Conservation (phyloP, 805 yeast species). For the Candida verbasci region DNA sequence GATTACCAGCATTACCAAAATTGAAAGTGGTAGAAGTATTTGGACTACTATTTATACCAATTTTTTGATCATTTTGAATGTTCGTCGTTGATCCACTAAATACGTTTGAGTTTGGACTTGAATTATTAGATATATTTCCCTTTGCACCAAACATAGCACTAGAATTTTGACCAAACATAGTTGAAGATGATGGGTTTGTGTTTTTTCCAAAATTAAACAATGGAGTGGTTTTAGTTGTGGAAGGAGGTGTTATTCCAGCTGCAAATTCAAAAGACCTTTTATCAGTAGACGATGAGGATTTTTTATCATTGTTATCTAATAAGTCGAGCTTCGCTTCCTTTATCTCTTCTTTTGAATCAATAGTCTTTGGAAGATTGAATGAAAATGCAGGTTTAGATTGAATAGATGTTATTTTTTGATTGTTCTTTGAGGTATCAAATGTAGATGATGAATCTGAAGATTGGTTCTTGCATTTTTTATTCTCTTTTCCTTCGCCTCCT, state of each 20-base stretch:
- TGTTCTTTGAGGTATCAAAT: background rate
- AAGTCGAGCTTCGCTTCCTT: background rate
- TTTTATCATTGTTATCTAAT: background rate
- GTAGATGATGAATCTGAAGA: background rate
- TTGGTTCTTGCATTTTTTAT: background rate
- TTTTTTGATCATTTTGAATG: background rate
- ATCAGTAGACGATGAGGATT: background rate
- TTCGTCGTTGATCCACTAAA: background rate
- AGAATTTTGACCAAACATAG: background rate
- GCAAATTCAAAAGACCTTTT: conserved; percentile 10
- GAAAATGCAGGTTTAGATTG: conserved; percentile 8
- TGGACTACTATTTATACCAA: conserved; percentile 1
- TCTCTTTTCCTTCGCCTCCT: background rate
- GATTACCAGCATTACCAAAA: conserved; percentile 4
- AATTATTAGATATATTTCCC: background rate
- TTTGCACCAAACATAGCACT: background rate
- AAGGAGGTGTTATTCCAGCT: conserved; percentile 7
- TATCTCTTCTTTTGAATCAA: background rate
- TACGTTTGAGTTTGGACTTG: background rate
- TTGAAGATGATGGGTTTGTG: background rate
- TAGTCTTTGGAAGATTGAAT: conserved; percentile 6
- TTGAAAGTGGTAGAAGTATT: conserved; percentile 10
- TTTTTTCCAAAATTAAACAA: conserved; percentile 1
- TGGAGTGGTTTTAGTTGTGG: conserved; percentile 2
- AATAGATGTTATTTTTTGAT: background rate